Evolutionary conservation across 2,329 filamentous ascomycete genomes (phyloP), one percentile per base, ranked within the genome.

Genomic region (Ophiostoma sp.): DNA sequence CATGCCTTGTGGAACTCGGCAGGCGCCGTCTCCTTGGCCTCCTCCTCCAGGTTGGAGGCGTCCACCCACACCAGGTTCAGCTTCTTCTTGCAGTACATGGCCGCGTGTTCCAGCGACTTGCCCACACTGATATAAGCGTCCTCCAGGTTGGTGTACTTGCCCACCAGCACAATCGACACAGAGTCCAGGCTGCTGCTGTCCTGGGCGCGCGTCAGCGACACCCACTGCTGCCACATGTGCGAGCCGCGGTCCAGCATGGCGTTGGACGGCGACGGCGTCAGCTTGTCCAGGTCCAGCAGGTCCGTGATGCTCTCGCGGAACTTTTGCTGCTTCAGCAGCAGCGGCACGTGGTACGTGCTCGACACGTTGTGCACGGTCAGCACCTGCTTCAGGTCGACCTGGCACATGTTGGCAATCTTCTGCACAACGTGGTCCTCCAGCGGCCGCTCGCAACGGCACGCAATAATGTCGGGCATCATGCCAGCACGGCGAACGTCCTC

Each of bases 341-440:
- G 84, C 0, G 95, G 95, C 2, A 98, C 94, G 74, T 97, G 94
- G 80, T 99, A 99, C 68, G 92, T 96, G 15, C 93, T 93, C 27
- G 89, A 84, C 80, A 98, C 92, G 78, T 98, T 90, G 75, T 90
- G 90, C 13, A 99, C 94, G n/a, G 88, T 91, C 73, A 98, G 83
- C 62, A 98, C 93, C 77, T 97, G 93, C 74, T 93, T 86, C 13
- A 86, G 81, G 69, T 96, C 92, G 67, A 97, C 90, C 77, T 97
- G 92, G 79, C 94, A 98, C 80, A 90, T 92, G 76, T 88, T 87
- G 72, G 94, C 93, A 73, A 99, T 93, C 82, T 99, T 98, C 73
- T 90, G 85, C 67, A 94, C 89, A 0, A 93, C 94, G 10, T 83
- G 81, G 52, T 88, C 83, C 67, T 92, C 89, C 7, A 98, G 86